phyloP scores from a whole-genome alignment of 1,139 yeast species.

The Wickerhamiella infanticola region DNA sequence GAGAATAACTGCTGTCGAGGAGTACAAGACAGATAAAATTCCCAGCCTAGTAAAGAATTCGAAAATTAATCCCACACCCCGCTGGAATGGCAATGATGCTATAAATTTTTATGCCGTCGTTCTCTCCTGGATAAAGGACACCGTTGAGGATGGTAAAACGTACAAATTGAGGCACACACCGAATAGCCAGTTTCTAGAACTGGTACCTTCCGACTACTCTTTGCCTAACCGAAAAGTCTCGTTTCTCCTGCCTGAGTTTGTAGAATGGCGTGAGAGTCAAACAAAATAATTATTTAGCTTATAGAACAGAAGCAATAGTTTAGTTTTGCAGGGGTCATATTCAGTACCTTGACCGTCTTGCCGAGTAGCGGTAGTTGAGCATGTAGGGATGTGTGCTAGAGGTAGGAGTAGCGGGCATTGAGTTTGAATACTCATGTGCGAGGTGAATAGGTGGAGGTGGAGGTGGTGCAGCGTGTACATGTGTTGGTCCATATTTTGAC shows the following conservation, averaged over 20 bases:
- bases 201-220: slow-evolving; percentile 26
- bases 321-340: no score
- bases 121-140: slow-evolving; percentile 54
- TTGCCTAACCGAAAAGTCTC: slow-evolving; percentile 22
- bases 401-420: background rate
- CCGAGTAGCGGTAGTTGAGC: background rate
- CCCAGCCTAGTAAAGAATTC: slow-evolving; percentile 39
- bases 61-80: slow-evolving; percentile 20
- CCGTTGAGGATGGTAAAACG: slow-evolving; percentile 37
- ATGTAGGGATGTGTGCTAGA: background rate
- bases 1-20: slow-evolving; percentile 50
- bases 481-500: slow-evolving; percentile 12
- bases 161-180: slow-evolving; percentile 33
- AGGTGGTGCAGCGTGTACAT: background rate
- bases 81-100: slow-evolving; percentile 58
- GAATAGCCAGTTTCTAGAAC: slow-evolving; percentile 26
- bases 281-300: background rate
- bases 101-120: slow-evolving; percentile 77
- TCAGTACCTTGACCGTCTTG: background rate
- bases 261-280: slow-evolving; percentile 37
- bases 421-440: background rate
- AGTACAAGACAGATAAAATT: slow-evolving; percentile 59
- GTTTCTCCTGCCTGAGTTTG: slow-evolving; percentile 40
- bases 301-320: no score
- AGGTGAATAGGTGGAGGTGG: background rate